These are phyloP conservation scores for Blastobotrys terrestris DNA, from an alignment of 805 yeast genomes.

Conservation along the genomic window DNA sequence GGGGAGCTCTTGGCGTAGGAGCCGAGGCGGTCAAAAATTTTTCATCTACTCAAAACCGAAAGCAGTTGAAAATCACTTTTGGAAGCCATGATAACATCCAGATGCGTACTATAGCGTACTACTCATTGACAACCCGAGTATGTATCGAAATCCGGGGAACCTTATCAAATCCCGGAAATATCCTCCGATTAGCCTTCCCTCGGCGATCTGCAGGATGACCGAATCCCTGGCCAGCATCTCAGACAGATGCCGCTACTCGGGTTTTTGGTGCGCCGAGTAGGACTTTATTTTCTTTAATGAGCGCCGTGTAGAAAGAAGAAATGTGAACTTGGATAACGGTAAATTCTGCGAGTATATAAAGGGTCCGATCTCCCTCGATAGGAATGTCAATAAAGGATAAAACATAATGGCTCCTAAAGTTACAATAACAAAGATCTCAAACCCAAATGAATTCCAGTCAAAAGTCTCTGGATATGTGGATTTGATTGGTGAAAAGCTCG, in stretches of 20 bases:
- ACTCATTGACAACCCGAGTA: too few relatives aligned
- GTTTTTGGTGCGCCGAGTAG: background rate
- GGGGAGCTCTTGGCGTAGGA: background rate
- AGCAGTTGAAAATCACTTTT: too few relatives aligned
- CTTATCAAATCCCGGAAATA: background rate
- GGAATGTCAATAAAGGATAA: background rate
- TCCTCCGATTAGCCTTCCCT: too few relatives aligned
- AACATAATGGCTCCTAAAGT: background rate
- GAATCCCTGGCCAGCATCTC: background rate
- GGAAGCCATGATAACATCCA: too few relatives aligned
- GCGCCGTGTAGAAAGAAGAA: background rate
- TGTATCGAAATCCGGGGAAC: background rate
- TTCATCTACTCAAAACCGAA: too few relatives aligned
- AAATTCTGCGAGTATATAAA: background rate
- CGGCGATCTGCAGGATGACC: background rate
- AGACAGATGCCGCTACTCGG: background rate
- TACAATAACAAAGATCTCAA: background rate
- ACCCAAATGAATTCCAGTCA: background rate
- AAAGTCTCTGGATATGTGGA: slow-evolving; percentile 34
- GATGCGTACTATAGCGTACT: too few relatives aligned
- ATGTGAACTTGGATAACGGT: too few relatives aligned
- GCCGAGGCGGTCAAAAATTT: background rate
- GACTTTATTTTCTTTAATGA: too few relatives aligned
- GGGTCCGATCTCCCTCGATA: background rate
- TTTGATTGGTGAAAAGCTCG: slow-evolving; percentile 77